Conservation (phyloP, 1,284 basidiomycete genomes). For the Wolfiporia cocos region DNA sequence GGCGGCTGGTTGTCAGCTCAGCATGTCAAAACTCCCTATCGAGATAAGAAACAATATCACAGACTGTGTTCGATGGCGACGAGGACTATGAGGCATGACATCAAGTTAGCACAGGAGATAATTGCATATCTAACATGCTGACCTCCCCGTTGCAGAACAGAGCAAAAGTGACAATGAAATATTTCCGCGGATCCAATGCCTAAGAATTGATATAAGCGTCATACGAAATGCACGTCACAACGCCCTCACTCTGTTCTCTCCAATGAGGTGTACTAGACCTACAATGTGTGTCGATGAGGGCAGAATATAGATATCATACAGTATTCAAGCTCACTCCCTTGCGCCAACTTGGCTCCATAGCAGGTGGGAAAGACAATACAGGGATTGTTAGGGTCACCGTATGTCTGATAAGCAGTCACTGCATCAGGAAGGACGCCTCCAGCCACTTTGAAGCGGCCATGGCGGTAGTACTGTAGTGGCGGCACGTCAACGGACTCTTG, state of each 20-base stretch:
- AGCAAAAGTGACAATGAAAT: constrained; percentile 25
- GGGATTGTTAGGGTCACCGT: constrained; percentile 29
- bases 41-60: too few species aligned
- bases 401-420: constrained; percentile 33
- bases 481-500: too few species aligned
- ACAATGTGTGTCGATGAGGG: neutral
- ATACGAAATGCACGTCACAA: too few species aligned
- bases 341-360: too few species aligned
- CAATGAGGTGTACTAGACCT: constrained; percentile 16
- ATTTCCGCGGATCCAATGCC: constrained; percentile 23
- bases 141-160: constrained; percentile 27
- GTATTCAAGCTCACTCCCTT: too few species aligned
- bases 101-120: too few species aligned
- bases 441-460: constrained; percentile 29
- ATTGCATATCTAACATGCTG: constrained; percentile 3
- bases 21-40: too few species aligned
- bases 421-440: constrained; percentile 33
- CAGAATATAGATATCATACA: neutral
- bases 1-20: too few species aligned
- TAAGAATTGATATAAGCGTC: too few species aligned
- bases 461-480: constrained; percentile 23
- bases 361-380: constrained; percentile 36
- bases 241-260: constrained; percentile 14
- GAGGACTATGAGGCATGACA: constrained; percentile 25
- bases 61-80: constrained; percentile 26